Percentiles rank a stretch among this genome's conserved stretches.
phyloP scores from a whole-genome alignment of 306 rosid species.

The Abrus precatorius region DNA sequence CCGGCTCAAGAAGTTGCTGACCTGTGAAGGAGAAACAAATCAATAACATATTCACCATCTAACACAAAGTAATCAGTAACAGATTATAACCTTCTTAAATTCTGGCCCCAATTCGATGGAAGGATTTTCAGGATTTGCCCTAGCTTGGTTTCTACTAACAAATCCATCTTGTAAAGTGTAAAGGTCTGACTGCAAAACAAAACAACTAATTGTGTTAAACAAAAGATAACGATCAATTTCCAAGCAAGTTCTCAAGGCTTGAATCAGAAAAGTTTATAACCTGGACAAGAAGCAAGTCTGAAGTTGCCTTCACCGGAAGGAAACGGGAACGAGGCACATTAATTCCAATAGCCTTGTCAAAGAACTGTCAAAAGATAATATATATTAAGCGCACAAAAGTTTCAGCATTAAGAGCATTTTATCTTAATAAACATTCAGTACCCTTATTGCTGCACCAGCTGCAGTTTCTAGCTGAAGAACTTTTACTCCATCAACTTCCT shows the following conservation, averaged over 20 bases:
- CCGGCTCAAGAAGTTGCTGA: slow-evolving; percentile 79
- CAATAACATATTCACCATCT: slow-evolving; percentile 37
- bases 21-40: slow-evolving; percentile 60
- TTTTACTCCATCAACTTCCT: slow-evolving; percentile 98
- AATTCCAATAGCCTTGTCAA: slow-evolving; percentile 85
- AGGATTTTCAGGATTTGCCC: slow-evolving; percentile 88
- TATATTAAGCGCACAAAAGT: slow-evolving; percentile 33
- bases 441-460: slow-evolving; percentile 99
- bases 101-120: slow-evolving; percentile 94
- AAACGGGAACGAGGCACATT: slow-evolving; percentile 97
- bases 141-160: slow-evolving; percentile 71
- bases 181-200: slow-evolving; percentile 82
- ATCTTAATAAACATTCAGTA: slow-evolving; percentile 41
- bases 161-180: slow-evolving; percentile 82
- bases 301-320: slow-evolving; percentile 97
- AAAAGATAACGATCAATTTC: slow-evolving; percentile 23
- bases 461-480: slow-evolving; percentile 99
- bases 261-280: slow-evolving; percentile 53
- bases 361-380: slow-evolving; percentile 69
- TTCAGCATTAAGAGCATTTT: neutral
- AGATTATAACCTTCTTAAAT: slow-evolving; percentile 81
- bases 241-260: slow-evolving; percentile 25
- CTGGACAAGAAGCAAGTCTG: slow-evolving; percentile 99
- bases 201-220: slow-evolving; percentile 28
- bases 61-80: slow-evolving; percentile 14